A percentile compares a stretch with the other conserved stretches of the same genome.
phyloP scores from a whole-genome alignment of 805 yeast species.

The Yamadazyma philogaea region DNA sequence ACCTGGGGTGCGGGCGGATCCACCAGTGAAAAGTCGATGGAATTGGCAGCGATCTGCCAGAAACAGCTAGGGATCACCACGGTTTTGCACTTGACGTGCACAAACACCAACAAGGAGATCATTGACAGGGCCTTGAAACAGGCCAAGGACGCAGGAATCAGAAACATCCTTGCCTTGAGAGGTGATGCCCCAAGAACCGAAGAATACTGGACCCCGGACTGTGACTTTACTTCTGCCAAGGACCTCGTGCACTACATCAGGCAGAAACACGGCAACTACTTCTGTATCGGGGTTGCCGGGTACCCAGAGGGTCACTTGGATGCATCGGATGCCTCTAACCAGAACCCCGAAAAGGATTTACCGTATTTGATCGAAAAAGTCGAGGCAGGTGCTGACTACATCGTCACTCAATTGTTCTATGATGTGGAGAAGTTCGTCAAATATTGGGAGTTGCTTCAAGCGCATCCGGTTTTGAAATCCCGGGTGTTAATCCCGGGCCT shows the following conservation, averaged over 20 bases:
- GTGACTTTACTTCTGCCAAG: conserved; percentile 72
- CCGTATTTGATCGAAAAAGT: conserved; percentile 81
- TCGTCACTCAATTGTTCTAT: conserved; percentile 87
- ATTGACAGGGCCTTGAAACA: conserved; percentile 74
- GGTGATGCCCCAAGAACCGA: conserved; percentile 92
- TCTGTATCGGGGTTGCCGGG: conserved; percentile 95
- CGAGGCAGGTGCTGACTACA: conserved; percentile 91
- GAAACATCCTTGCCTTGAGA: conserved; percentile 86
- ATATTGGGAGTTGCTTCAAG: conserved; percentile 56
- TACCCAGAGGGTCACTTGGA: conserved; percentile 98
- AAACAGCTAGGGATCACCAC: conserved; percentile 78
- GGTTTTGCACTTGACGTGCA: conserved; percentile 92
- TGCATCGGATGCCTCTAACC: conserved; percentile 65
- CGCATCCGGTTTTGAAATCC: conserved; percentile 37
- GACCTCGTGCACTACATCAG: conserved; percentile 84
- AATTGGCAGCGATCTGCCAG: conserved; percentile 75
- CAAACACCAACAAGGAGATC: conserved; percentile 75
- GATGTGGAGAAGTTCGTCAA: conserved; percentile 73
- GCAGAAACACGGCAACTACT: conserved; percentile 67
- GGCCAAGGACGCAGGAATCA: conserved; percentile 76
- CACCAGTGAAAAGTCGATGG: conserved; percentile 81
- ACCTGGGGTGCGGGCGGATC: conserved; percentile 99
- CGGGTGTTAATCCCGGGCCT: conserved; percentile 79
- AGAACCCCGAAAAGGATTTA: conserved; percentile 65
- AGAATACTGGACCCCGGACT: conserved; percentile 54